phyloP scores from a whole-genome alignment of 2,329 filamentous ascomycete genomes.

The Helminthosporium solani region DNA sequence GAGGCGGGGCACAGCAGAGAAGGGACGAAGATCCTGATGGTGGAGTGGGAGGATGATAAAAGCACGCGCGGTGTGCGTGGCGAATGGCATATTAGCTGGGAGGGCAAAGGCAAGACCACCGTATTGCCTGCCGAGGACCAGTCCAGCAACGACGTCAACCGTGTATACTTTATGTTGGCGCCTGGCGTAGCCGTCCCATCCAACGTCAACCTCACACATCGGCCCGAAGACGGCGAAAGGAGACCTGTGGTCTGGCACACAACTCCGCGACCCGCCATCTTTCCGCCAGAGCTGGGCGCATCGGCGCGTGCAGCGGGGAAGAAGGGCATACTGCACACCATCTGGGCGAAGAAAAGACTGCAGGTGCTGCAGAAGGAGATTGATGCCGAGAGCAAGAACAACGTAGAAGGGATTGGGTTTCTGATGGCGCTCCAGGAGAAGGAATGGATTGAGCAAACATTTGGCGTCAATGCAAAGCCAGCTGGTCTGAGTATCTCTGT shows the following conservation, averaged over 20 bases:
- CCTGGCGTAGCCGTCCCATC: conserved; percentile 71
- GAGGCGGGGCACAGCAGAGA: conserved; percentile 74
- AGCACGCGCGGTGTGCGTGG: conserved; percentile 49
- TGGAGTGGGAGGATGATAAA: conserved; percentile 77
- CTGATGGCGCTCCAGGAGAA: conserved; percentile 83
- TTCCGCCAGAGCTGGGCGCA: conserved; percentile 71
- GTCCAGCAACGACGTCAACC: conserved; percentile 52
- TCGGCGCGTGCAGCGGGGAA: conserved; percentile 67
- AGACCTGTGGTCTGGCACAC: conserved; percentile 57
- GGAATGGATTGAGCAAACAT: conserved; percentile 81
- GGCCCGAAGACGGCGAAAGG: conserved; percentile 48
- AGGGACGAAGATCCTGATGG: conserved; percentile 89
- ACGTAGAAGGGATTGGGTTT: conserved; percentile 78
- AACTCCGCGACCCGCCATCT: conserved; percentile 84
- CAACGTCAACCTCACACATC: conserved; percentile 64
- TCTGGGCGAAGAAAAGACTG: conserved; percentile 84
- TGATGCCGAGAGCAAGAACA: conserved; percentile 67
- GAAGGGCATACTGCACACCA: conserved; percentile 81
- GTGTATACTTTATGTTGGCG: conserved; percentile 79
- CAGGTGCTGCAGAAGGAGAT: conserved; percentile 77
- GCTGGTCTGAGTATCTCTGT: conserved; percentile 41
- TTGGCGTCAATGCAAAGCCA: conserved; percentile 59
- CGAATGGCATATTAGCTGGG: conserved; percentile 80
- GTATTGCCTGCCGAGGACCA: conserved; percentile 67
- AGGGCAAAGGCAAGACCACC: conserved; percentile 73